Evolutionary conservation across 805 yeast genomes (phyloP).

Genomic region (Kazachstania psychrophila): DNA sequence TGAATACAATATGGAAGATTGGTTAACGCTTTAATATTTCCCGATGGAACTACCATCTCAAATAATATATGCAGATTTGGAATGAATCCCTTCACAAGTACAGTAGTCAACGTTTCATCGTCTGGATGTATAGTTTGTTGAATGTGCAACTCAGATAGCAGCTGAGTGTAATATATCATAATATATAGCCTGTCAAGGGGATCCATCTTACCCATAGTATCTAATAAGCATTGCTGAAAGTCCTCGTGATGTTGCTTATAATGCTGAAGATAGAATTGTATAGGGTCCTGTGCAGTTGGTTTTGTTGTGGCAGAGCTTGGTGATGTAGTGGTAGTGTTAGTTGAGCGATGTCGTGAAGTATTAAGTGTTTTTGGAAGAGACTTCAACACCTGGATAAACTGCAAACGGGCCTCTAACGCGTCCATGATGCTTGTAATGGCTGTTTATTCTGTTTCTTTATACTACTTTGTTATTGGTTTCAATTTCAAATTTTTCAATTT

Average conservation of each 20-base stretch:
- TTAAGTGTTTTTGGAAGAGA: slow-evolving; percentile 45
- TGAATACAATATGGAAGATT: slow-evolving; percentile 3
- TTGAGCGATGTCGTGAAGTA: not conserved
- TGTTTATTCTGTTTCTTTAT: not conserved
- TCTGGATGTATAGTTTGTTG: slow-evolving; percentile 12
- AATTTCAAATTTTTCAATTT: too few species aligned
- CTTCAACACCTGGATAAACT: slow-evolving; percentile 59
- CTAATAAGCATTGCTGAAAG: slow-evolving; percentile 29
- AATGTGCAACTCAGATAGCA: slow-evolving; percentile 12
- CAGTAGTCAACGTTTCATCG: not conserved
- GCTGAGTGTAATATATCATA: slow-evolving; percentile 12
- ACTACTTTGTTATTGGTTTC: not conserved
- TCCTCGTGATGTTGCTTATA: slow-evolving; percentile 28
- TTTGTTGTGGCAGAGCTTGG: slow-evolving; percentile 56
- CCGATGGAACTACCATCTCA: slow-evolving; percentile 2
- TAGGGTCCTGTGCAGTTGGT: slow-evolving; percentile 45
- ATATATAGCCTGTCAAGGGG: slow-evolving; percentile 25
- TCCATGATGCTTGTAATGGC: too few species aligned
- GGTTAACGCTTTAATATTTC: slow-evolving; percentile 1
- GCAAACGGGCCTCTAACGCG: slow-evolving; percentile 76
- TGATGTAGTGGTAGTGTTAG: slow-evolving; percentile 35
- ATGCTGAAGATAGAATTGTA: slow-evolving; percentile 23
- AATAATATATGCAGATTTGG: slow-evolving; percentile 2
- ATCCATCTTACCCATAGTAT: slow-evolving; percentile 24
- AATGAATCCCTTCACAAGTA: slow-evolving; percentile 2